phyloP scores from a whole-genome alignment of 2,329 filamentous ascomycete species.

The Aureobasidium sp. region DNA sequence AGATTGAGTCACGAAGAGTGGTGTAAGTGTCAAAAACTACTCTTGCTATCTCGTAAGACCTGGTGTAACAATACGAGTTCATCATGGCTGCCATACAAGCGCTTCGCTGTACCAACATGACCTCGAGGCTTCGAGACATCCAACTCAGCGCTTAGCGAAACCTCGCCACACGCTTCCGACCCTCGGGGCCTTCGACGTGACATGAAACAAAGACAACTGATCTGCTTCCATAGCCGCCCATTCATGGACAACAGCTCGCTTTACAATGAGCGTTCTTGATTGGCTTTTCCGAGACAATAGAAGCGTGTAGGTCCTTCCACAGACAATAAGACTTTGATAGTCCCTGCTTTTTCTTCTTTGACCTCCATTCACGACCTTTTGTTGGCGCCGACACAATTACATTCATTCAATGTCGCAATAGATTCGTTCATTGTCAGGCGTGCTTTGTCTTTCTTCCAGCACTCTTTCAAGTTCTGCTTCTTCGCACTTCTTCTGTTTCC shows the following conservation, averaged over 20 bases:
- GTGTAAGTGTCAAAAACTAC: neutral
- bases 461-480: neutral
- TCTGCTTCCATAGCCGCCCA: neutral
- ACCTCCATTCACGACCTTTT: neutral
- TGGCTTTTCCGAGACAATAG: neutral
- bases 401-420: neutral
- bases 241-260: neutral
- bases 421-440: neutral
- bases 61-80: neutral
- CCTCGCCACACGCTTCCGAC: neutral
- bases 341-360: conserved; percentile 5
- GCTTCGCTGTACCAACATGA: neutral
- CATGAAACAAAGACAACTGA: neutral
- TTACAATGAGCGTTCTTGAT: neutral
- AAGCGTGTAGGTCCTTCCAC: conserved; percentile 8
- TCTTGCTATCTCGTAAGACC: neutral
- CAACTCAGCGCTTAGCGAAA: conserved; percentile 5
- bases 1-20: neutral
- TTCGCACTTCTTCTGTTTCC: neutral
- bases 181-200: neutral
- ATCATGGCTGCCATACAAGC: neutral
- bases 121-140: neutral
- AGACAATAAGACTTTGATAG: conserved; percentile 1
- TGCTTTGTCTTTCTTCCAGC: neutral
- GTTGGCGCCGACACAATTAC: neutral